A percentile compares a stretch with the other conserved stretches of the same genome.
phyloP scores from a whole-genome alignment of 1,284 basidiomycete species.

The Tylopilus sp. region DNA sequence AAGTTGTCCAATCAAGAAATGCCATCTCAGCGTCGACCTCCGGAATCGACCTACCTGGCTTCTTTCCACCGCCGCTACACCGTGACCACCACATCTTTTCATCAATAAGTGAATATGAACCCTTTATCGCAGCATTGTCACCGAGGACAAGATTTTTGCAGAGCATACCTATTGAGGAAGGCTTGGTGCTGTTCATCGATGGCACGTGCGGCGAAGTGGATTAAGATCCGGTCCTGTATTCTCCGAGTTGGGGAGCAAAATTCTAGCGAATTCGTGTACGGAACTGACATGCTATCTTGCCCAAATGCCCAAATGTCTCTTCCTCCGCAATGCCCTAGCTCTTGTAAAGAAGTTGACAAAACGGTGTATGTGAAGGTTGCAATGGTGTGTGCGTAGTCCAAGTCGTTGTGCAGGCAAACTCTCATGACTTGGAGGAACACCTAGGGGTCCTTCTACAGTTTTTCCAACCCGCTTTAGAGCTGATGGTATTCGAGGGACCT shows the following conservation, averaged over 20 bases:
- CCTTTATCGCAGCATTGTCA: constrained; percentile 32
- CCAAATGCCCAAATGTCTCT: too few relatives aligned
- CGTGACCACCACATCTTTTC: constrained; percentile 27
- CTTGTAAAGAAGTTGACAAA: too few relatives aligned
- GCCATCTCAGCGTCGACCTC: constrained; percentile 21
- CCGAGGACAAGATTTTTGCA: constrained; percentile 20
- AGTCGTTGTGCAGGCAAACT: too few relatives aligned
- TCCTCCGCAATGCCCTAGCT: too few relatives aligned
- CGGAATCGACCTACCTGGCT: constrained; percentile 22
- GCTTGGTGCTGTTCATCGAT: constrained; percentile 23
- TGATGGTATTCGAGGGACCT: too few relatives aligned
- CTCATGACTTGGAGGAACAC: too few relatives aligned
- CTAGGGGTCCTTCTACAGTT: too few relatives aligned
- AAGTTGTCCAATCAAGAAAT: constrained; percentile 23
- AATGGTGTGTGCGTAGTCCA: too few relatives aligned
- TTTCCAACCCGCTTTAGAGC: too few relatives aligned
- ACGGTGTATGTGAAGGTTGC: too few relatives aligned
- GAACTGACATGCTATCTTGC: too few relatives aligned
- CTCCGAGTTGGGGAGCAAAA: constrained; percentile 29
- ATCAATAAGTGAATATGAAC: constrained; percentile 30
- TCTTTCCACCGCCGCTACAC: constrained; percentile 22
- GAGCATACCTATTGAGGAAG: constrained; percentile 19
- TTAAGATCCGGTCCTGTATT: constrained; percentile 23
- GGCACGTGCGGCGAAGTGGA: constrained; percentile 26
- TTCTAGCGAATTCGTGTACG: too few relatives aligned